Percentiles rank a stretch among this genome's conserved stretches.
phyloP scores from a whole-genome alignment of 1,284 basidiomycete genomes.

The Ceratobasidium sp. region DNA sequence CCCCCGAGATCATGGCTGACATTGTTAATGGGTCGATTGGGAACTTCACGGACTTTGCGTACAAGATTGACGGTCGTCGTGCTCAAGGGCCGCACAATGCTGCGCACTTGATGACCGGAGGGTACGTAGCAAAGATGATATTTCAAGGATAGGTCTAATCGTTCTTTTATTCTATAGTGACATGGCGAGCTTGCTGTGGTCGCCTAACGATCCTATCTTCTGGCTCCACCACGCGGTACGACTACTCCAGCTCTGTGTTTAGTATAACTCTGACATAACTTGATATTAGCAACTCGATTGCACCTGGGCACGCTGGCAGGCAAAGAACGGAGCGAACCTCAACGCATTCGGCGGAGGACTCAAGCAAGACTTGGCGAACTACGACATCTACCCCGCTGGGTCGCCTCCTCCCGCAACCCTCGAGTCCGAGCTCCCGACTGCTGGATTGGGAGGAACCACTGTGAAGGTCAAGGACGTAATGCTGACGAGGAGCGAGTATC shows the following conservation, averaged over 20 bases:
- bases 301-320: conserved; percentile 47
- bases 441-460: neutral
- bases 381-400: conserved; percentile 42
- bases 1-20: conserved; percentile 8
- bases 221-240: conserved; percentile 42
- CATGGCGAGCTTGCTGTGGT: conserved; percentile 32
- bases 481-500: conserved; percentile 9
- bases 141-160: too few species aligned
- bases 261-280: neutral
- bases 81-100: conserved; percentile 47
- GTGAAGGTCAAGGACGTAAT: conserved; percentile 35
- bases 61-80: conserved; percentile 43
- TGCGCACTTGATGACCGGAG: conserved; percentile 44
- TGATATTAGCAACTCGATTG: conserved; percentile 41
- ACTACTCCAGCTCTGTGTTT: neutral
- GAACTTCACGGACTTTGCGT: conserved; percentile 45
- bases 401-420: conserved; percentile 1
- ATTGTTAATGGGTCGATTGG: conserved; percentile 33
- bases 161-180: conserved; percentile 11
- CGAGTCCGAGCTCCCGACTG: conserved; percentile 21
- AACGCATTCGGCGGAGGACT: conserved; percentile 43
- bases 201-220: conserved; percentile 45
- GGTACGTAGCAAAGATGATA: neutral
- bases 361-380: conserved; percentile 32
- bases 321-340: conserved; percentile 15